Evolutionary conservation across 352 stramenopile species (phyloP).

Genomic region (Peronospora tabacina): DNA sequence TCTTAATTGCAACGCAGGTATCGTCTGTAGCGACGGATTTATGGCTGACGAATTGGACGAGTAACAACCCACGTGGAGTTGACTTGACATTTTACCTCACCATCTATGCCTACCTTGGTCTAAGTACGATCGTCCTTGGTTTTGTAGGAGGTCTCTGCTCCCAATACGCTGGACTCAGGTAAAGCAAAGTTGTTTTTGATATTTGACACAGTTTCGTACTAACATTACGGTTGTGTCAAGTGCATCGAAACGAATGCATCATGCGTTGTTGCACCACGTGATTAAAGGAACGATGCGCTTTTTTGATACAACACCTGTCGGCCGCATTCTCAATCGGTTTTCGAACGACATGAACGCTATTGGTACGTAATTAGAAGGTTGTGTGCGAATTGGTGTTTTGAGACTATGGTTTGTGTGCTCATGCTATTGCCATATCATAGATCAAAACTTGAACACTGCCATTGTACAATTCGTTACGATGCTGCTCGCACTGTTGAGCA

Average conservation of each 20-base stretch:
- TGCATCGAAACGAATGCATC: conserved; percentile 56
- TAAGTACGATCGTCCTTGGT: conserved; percentile 43
- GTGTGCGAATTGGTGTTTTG: background rate
- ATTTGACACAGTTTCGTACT: background rate
- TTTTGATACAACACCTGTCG: conserved; percentile 78
- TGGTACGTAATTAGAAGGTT: conserved; percentile 23
- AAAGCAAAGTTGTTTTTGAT: background rate
- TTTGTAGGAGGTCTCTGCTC: conserved; percentile 42
- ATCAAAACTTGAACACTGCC: conserved; percentile 46
- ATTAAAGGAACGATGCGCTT: conserved; percentile 80
- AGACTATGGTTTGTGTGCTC: conserved; percentile 6
- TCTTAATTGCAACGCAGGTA: conserved; percentile 43
- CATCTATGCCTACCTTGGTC: conserved; percentile 50
- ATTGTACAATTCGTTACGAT: conserved; percentile 43
- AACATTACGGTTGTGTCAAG: conserved; percentile 23
- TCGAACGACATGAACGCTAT: conserved; percentile 62
- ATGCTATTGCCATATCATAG: conserved; percentile 19
- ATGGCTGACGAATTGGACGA: conserved; percentile 59
- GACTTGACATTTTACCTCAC: conserved; percentile 42
- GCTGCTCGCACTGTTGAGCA: conserved; percentile 42
- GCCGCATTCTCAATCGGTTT: conserved; percentile 73
- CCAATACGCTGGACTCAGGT: conserved; percentile 49
- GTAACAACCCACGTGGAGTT: conserved; percentile 11
- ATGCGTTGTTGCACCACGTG: conserved; percentile 48
- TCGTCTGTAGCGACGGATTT: conserved; percentile 53